Conservation (phyloP, 108 stramenopile species). For the Parmales sp. region DNA sequence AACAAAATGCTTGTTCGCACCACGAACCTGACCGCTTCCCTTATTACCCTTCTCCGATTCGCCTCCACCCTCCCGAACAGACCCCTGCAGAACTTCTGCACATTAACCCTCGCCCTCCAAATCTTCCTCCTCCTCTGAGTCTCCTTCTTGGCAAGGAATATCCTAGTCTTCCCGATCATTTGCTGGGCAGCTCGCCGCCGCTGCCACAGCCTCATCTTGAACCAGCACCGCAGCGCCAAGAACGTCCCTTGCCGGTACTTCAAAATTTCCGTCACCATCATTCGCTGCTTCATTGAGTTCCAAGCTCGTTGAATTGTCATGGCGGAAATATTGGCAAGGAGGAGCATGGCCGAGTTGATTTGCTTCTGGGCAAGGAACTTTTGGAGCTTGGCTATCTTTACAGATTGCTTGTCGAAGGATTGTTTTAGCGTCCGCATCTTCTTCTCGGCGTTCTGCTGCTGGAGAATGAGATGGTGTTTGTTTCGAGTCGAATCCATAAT, state of each 20-base stretch:
- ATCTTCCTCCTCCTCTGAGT: neutral
- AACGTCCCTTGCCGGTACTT: neutral
- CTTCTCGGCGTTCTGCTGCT: neutral
- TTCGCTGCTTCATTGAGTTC: neutral
- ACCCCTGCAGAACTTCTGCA: constrained; percentile 2
- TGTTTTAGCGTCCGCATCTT: neutral
- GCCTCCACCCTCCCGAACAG: neutral
- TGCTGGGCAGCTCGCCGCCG: neutral
- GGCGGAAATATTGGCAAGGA: neutral
- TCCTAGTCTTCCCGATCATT: too few species aligned
- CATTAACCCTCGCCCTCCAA: neutral
- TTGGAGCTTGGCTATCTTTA: neutral
- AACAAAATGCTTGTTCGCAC: neutral
- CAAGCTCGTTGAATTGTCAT: neutral
- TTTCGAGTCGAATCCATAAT: neutral
- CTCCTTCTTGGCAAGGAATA: too few species aligned
- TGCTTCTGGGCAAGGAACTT: neutral
- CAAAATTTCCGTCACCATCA: neutral
- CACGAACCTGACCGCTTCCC: neutral
- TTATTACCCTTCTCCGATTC: neutral
- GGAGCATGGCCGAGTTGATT: neutral
- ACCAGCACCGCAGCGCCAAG: neutral
- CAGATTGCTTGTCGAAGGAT: neutral
- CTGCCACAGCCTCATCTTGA: neutral
- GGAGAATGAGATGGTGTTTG: neutral